Evolutionary conservation across 228 moss, liverwort and hornwort species (phyloP).

Genomic region (Sphagnum magellanicum): DNA sequence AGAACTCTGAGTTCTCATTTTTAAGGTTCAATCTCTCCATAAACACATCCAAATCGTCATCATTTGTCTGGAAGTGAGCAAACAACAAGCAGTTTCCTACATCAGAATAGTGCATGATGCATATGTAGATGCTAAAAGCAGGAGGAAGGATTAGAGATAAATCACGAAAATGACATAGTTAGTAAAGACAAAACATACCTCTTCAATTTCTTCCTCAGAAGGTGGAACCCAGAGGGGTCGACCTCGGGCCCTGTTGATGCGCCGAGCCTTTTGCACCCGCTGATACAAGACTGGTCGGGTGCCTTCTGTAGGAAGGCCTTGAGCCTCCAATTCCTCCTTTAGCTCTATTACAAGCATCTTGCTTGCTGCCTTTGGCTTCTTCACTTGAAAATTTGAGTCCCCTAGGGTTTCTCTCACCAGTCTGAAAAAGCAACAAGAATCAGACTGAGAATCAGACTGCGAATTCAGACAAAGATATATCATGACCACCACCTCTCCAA

Average conservation of each 20-base stretch:
- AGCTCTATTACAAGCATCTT: slow-evolving; percentile 95
- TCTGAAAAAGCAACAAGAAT: slow-evolving; percentile 16
- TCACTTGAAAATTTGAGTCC: slow-evolving; percentile 57
- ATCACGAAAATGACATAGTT: background rate
- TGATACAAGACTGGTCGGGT: slow-evolving; percentile 95
- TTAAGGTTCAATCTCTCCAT: slow-evolving; percentile 76
- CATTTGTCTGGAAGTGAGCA: slow-evolving; percentile 32
- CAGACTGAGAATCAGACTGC: background rate
- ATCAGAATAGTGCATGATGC: background rate
- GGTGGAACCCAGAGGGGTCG: slow-evolving; percentile 96
- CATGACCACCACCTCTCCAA: background rate
- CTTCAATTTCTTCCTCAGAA: slow-evolving; percentile 62
- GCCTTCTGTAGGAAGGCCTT: slow-evolving; percentile 89
- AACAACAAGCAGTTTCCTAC: background rate
- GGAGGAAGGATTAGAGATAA: background rate
- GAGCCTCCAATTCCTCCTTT: slow-evolving; percentile 91
- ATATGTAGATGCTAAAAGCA: background rate
- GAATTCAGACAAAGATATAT: background rate
- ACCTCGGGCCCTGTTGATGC: slow-evolving; percentile 92
- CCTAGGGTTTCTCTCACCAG: slow-evolving; percentile 72
- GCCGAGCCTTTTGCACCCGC: slow-evolving; percentile 97
- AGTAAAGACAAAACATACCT: slow-evolving; percentile 28
- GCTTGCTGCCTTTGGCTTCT: slow-evolving; percentile 96
- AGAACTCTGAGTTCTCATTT: slow-evolving; percentile 82
- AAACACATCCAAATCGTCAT: slow-evolving; percentile 60